Percentiles rank a stretch among this genome's conserved stretches.
These are phyloP conservation scores for Ogataea kodamae DNA, from an alignment of 805 yeast species.

Conservation along the genomic window DNA sequence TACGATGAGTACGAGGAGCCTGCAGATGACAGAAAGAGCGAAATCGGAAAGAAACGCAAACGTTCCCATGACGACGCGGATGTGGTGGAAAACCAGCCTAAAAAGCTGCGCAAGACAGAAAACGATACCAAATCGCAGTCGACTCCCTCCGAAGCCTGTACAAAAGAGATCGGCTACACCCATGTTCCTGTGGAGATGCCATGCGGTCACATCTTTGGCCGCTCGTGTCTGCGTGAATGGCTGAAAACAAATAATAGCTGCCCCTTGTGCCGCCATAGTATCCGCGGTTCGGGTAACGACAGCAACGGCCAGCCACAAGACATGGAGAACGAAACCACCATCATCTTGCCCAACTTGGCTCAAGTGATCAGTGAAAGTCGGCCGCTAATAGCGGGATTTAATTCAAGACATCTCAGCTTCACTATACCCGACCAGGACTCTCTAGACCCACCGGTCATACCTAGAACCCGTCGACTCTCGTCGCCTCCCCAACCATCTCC, in stretches of 20 bases:
- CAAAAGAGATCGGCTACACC: slow-evolving; percentile 28
- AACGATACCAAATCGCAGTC: slow-evolving; percentile 11
- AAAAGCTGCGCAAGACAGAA: slow-evolving; percentile 14
- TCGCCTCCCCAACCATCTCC: slow-evolving; percentile 2
- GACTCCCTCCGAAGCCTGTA: slow-evolving; percentile 20
- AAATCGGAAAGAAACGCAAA: slow-evolving; percentile 19
- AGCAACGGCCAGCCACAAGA: slow-evolving; percentile 9
- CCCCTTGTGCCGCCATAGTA: slow-evolving; percentile 74
- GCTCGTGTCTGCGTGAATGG: slow-evolving; percentile 84
- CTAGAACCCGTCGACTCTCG: no score
- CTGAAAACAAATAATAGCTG: slow-evolving; percentile 68
- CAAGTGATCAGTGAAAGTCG: slow-evolving; percentile 32
- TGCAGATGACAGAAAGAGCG: neutral
- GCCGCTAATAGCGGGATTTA: slow-evolving; percentile 29
- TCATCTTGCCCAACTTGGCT: slow-evolving; percentile 36
- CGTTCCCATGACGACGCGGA: slow-evolving; percentile 10
- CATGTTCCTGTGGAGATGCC: slow-evolving; percentile 77
- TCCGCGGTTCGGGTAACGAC: slow-evolving; percentile 34
- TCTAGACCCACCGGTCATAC: slow-evolving; percentile 5
- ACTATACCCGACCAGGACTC: slow-evolving; percentile 30
- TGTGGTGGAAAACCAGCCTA: slow-evolving; percentile 6
- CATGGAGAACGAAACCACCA: slow-evolving; percentile 28
- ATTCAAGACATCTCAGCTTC: slow-evolving; percentile 30
- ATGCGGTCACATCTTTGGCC: slow-evolving; percentile 85
- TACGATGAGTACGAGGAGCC: slow-evolving; percentile 45